Evolutionary conservation across 164 flowering plant species (phyloP).

Genomic region (Magnolia sinica): DNA sequence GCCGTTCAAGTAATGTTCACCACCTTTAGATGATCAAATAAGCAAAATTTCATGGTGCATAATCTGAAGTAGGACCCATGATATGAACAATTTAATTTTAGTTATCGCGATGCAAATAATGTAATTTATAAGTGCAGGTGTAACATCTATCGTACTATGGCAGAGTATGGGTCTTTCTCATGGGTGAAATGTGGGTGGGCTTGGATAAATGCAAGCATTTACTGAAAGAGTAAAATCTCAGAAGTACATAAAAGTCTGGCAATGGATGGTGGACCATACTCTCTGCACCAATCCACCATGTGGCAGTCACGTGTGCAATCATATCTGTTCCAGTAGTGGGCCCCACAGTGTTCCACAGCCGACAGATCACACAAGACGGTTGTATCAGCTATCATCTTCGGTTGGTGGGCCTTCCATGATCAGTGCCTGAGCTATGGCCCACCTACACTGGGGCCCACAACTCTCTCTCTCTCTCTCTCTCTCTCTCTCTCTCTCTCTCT

Average conservation of each 20-base stretch:
- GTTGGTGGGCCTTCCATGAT: background rate
- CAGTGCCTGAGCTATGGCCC: background rate
- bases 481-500: too few species aligned
- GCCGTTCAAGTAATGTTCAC: too few species aligned
- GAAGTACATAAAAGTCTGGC: background rate
- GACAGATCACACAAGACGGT: background rate
- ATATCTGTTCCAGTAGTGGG: background rate
- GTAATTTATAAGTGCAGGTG: too few species aligned
- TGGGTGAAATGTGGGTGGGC: too few species aligned
- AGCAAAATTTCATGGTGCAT: too few species aligned
- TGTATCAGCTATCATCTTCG: background rate
- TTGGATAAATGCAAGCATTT: background rate
- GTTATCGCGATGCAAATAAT: too few species aligned
- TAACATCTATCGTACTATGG: too few species aligned
- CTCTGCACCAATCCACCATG: background rate
- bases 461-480: too few species aligned
- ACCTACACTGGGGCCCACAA: background rate
- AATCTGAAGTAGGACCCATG: too few species aligned
- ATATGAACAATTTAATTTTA: too few species aligned
- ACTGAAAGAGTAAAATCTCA: background rate
- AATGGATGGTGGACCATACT: background rate
- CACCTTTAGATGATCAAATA: too few species aligned
- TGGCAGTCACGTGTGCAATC: background rate
- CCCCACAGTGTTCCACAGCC: background rate
- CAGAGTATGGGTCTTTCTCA: too few species aligned